A percentile compares a stretch with the other conserved stretches of the same genome.
phyloP scores from a whole-genome alignment of 768 basidiomycete genomes.

The Candolleomyces aberdarensis region DNA sequence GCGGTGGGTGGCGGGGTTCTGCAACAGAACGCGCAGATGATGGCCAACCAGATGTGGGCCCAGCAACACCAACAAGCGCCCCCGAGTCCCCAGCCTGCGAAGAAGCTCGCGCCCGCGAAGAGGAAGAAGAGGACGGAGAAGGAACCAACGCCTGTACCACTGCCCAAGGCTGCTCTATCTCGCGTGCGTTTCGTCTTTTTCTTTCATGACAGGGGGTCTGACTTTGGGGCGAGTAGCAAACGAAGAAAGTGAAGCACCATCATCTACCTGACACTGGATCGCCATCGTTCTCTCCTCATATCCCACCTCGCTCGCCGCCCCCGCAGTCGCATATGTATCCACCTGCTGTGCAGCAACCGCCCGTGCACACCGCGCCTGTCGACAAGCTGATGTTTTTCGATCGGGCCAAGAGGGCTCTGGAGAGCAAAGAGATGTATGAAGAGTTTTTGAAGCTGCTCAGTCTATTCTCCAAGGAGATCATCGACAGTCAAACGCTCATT shows the following conservation, averaged over 20 bases:
- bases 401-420: constrained; percentile 78
- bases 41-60: constrained; percentile 6
- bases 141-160: constrained; percentile 58
- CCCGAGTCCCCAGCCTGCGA: constrained; percentile 31
- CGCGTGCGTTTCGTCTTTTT: constrained; percentile 19
- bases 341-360: constrained; percentile 14
- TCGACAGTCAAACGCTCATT: constrained; percentile 80
- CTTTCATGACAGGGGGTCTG: background rate
- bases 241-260: constrained; percentile 61
- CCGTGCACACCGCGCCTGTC: constrained; percentile 34
- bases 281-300: constrained; percentile 49
- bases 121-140: constrained; percentile 71
- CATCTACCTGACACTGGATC: constrained; percentile 60
- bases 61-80: background rate
- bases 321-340: constrained; percentile 29
- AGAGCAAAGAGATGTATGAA: constrained; percentile 76
- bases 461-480: constrained; percentile 88
- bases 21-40: background rate
- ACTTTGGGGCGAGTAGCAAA: constrained; percentile 28
- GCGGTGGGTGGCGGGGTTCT: constrained; percentile 24
- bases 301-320: constrained; percentile 40
- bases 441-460: constrained; percentile 93
- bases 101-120: constrained; percentile 44
- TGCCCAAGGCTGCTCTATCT: constrained; percentile 36
- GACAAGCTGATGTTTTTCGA: constrained; percentile 95